Evolutionary conservation across 352 stramenopile genomes (phyloP).

Genomic region (Globisporangium splendens): DNA sequence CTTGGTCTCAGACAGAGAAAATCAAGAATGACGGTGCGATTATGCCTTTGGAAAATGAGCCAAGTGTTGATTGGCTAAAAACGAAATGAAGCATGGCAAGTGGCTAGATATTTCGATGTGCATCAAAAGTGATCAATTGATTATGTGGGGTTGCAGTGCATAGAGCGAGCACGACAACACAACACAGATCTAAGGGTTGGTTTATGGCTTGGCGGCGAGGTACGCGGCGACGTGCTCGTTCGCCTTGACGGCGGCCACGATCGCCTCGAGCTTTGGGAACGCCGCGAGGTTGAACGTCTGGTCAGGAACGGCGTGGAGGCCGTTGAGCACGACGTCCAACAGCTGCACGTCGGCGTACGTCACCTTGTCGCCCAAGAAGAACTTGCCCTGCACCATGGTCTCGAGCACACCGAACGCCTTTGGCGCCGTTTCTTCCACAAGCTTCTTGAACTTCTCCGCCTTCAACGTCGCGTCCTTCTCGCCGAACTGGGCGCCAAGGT

Average conservation of each 20-base stretch:
- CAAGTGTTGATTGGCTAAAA: too few species aligned
- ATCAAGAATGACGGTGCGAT: neutral
- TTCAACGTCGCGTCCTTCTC: constrained; percentile 35
- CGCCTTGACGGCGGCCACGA: constrained; percentile 29
- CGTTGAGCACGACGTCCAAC: constrained; percentile 49
- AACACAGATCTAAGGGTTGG: too few species aligned
- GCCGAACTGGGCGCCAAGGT: constrained; percentile 27
- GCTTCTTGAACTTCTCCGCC: constrained; percentile 26
- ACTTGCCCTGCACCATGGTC: constrained; percentile 32
- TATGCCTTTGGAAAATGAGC: too few species aligned
- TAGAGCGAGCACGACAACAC: too few species aligned
- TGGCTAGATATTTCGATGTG: too few species aligned
- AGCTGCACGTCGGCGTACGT: constrained; percentile 53
- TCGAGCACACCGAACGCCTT: constrained; percentile 18
- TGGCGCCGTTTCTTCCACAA: constrained; percentile 22
- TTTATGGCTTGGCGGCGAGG: neutral
- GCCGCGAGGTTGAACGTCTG: constrained; percentile 18
- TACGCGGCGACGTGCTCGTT: constrained; percentile 38
- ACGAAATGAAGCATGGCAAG: too few species aligned
- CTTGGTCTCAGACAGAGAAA: neutral
- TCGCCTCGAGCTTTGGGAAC: constrained; percentile 43
- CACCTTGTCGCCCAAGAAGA: constrained; percentile 41
- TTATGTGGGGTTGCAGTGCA: too few species aligned
- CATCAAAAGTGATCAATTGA: too few species aligned
- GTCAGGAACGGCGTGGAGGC: constrained; percentile 11